These are phyloP conservation scores for Candida incommunis DNA, from an alignment of 805 yeast species.

Conservation along the genomic window DNA sequence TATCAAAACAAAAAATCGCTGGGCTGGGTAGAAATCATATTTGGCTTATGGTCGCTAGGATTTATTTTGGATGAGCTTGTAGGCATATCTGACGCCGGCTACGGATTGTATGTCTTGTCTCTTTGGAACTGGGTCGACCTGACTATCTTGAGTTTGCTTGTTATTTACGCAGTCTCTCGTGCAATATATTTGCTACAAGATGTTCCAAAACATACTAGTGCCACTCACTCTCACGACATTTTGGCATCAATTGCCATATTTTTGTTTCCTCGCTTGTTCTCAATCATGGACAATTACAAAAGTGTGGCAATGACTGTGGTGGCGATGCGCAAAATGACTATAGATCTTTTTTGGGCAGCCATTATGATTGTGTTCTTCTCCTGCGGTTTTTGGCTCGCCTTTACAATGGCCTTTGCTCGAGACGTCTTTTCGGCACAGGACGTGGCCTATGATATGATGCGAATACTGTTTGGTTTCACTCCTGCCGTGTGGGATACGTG, in stretches of 20 bases:
- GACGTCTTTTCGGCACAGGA: conserved; percentile 27
- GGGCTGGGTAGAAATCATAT: conserved; percentile 22
- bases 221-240: conserved; percentile 15
- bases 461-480: conserved; percentile 42
- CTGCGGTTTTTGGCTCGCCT: conserved; percentile 41
- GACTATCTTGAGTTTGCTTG: conserved; percentile 25
- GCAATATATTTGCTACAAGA: conserved; percentile 5
- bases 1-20: conserved; percentile 8
- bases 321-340: conserved; percentile 36
- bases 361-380: conserved; percentile 35
- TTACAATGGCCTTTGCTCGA: conserved; percentile 32
- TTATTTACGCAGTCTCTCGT: conserved; percentile 14
- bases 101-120: conserved; percentile 30
- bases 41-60: conserved; percentile 32
- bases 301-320: conserved; percentile 38
- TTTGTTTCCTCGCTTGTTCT: conserved; percentile 34
- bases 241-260: conserved; percentile 30
- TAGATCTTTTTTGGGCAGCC: conserved; percentile 35
- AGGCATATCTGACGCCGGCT: conserved; percentile 31
- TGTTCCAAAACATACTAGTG: conserved; percentile 1
- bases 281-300: conserved; percentile 36
- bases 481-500: conserved; percentile 48
- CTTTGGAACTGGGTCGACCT: conserved; percentile 40
- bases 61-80: conserved; percentile 33
- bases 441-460: conserved; percentile 37